A percentile compares a stretch with the other conserved stretches of the same genome.
These are phyloP conservation scores for Bassia scoparia DNA, from an alignment of 148 eudicot species.

Conservation along the genomic window DNA sequence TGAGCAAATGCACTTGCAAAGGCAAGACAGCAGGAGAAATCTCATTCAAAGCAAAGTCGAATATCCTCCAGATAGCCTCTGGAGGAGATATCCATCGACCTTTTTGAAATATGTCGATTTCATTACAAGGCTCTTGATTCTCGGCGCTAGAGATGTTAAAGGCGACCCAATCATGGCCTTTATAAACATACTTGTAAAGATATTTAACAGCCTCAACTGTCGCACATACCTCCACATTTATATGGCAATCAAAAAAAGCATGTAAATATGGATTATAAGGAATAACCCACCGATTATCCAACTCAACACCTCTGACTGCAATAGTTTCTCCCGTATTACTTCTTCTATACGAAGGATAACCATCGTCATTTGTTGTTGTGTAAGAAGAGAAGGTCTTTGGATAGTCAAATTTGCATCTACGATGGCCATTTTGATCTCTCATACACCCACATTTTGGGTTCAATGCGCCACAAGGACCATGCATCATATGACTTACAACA, in stretches of 20 bases:
- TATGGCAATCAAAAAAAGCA: neutral
- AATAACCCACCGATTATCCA: slow-evolving; percentile 6
- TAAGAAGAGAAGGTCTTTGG: neutral
- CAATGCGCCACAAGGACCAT: neutral
- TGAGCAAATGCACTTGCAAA: neutral
- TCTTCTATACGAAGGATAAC: neutral
- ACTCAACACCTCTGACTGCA: neutral
- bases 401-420: neutral
- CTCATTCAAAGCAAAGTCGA: neutral
- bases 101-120: too few relatives aligned
- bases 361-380: neutral
- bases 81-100: too few relatives aligned
- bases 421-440: neutral
- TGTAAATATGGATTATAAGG: slow-evolving; percentile 13
- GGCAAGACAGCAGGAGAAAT: neutral
- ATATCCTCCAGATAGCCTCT: too few relatives aligned
- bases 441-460: neutral
- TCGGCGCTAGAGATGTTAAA: neutral
- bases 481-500: neutral
- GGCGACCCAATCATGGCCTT: slow-evolving; percentile 6
- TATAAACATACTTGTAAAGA: slow-evolving; percentile 8
- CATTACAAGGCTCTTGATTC: too few relatives aligned
- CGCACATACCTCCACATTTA: slow-evolving; percentile 7
- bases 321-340: neutral
- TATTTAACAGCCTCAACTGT: neutral